Evolutionary conservation across 2,329 filamentous ascomycete species (phyloP).

Genomic region (Scedosporium dehoogii): DNA sequence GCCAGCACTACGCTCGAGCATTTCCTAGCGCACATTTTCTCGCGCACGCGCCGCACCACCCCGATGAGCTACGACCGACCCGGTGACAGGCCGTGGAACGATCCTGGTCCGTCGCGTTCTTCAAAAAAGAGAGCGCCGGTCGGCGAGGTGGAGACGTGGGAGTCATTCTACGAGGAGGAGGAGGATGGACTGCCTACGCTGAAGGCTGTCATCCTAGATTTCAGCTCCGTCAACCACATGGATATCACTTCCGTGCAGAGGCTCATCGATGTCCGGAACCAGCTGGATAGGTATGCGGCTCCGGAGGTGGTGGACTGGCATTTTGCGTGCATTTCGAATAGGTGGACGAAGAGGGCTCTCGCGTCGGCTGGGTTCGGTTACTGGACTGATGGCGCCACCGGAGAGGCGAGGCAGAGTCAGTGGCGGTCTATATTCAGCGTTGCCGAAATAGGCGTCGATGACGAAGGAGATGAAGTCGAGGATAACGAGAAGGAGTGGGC

Average conservation of each 20-base stretch:
- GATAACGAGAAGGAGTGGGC: slow-evolving; percentile 37
- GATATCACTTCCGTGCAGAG: slow-evolving; percentile 89
- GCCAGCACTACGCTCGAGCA: slow-evolving; percentile 81
- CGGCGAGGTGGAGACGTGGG: slow-evolving; percentile 28
- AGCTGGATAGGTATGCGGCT: slow-evolving; percentile 74
- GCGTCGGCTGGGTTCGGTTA: slow-evolving; percentile 79
- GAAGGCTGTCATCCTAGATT: slow-evolving; percentile 87
- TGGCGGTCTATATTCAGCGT: slow-evolving; percentile 97
- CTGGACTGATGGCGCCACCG: slow-evolving; percentile 15
- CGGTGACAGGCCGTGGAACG: slow-evolving; percentile 90
- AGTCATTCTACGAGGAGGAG: no score
- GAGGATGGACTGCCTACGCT: slow-evolving; percentile 50
- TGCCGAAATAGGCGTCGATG: slow-evolving; percentile 66
- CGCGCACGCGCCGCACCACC: slow-evolving; percentile 67
- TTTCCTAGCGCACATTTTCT: slow-evolving; percentile 57
- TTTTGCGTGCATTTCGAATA: slow-evolving; percentile 84
- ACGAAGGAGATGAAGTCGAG: slow-evolving; percentile 54
- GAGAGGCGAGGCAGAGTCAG: slow-evolving; percentile 44
- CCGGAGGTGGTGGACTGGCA: slow-evolving; percentile 90
- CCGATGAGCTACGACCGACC: slow-evolving; percentile 50
- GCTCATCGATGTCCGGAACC: slow-evolving; percentile 88
- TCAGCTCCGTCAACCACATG: slow-evolving; percentile 86
- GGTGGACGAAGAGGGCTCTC: slow-evolving; percentile 88
- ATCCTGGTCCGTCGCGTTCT: slow-evolving; percentile 63
- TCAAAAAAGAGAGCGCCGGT: slow-evolving; percentile 14